phyloP scores from a whole-genome alignment of 2,329 filamentous ascomycete species.

The Hirsutella thompsonii region DNA sequence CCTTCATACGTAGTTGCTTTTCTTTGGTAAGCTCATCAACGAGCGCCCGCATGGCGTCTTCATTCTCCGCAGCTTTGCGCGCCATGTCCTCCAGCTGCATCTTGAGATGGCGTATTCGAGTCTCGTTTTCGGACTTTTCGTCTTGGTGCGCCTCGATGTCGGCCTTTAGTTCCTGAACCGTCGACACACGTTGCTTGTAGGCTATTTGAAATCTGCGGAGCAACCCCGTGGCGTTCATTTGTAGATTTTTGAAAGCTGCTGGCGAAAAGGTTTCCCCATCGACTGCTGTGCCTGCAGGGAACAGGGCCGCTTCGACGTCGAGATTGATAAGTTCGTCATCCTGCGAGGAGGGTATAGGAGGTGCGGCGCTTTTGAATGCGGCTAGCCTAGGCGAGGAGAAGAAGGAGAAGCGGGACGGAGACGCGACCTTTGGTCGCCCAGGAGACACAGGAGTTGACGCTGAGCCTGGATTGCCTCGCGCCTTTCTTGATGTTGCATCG shows the following conservation, averaged over 20 bases:
- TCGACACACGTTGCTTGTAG: conserved; percentile 38
- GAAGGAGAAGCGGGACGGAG: conserved; percentile 28
- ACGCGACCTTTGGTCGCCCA: conserved; percentile 3
- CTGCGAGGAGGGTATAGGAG: conserved; percentile 12
- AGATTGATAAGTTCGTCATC: conserved; percentile 43
- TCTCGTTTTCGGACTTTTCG: conserved; percentile 42
- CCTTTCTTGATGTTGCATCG: conserved; percentile 4
- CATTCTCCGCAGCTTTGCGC: conserved; percentile 37
- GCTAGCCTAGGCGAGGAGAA: conserved; percentile 32
- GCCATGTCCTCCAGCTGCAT: conserved; percentile 49
- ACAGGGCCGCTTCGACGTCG: conserved; percentile 41
- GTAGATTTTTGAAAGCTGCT: conserved; percentile 47
- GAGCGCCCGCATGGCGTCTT: conserved; percentile 35
- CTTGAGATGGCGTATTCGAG: conserved; percentile 39
- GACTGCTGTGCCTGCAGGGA: conserved; percentile 27
- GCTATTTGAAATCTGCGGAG: conserved; percentile 44
- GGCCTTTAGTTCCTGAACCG: conserved; percentile 35
- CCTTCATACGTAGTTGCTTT: conserved; percentile 30
- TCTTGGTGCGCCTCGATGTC: conserved; percentile 42
- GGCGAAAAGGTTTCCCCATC: conserved; percentile 42
- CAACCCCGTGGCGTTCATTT: conserved; percentile 41
- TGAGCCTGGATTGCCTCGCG: neutral
- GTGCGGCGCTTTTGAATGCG: conserved; percentile 19
- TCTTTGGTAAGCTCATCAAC: conserved; percentile 38
- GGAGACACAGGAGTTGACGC: neutral